Evolutionary conservation across 176 grass and related monocot species (phyloP).

Genomic region (Poa annua): DNA sequence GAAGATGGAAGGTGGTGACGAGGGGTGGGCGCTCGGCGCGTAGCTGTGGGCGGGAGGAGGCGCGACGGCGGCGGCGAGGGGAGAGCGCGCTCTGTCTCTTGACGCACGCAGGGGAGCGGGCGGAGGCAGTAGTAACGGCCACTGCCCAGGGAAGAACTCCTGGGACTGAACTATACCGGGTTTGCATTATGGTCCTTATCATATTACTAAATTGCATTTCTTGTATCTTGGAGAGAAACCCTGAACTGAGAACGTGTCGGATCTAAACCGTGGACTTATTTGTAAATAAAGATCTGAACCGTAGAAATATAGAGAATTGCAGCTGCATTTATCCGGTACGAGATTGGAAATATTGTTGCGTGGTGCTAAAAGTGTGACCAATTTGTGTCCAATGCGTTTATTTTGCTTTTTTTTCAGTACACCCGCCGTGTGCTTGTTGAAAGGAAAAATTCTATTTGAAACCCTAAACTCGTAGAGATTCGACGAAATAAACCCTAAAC

Average conservation of each 20-base stretch:
- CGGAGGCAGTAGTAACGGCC: conserved; percentile 51
- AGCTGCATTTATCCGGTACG: not conserved
- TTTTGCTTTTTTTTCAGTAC: not conserved
- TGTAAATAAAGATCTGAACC: not conserved
- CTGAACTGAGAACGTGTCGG: not conserved
- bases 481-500: too few species aligned
- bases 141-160: conserved; percentile 18
- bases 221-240: too few species aligned
- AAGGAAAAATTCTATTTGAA: too few species aligned
- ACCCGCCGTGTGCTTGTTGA: too few species aligned
- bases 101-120: not conserved
- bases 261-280: not conserved
- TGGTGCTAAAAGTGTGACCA: not conserved
- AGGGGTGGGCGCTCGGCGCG: conserved; percentile 24
- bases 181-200: not conserved
- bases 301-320: not conserved
- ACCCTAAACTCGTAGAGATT: too few species aligned
- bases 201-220: not conserved
- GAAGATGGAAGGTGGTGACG: conserved; percentile 31
- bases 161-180: not conserved
- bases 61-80: conserved; percentile 34
- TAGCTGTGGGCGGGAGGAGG: conserved; percentile 32
- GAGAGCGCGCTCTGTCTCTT: not conserved
- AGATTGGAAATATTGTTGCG: not conserved
- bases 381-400: not conserved